phyloP scores from a whole-genome alignment of 108 stramenopile genomes.

The Conticribra weissflogii region DNA sequence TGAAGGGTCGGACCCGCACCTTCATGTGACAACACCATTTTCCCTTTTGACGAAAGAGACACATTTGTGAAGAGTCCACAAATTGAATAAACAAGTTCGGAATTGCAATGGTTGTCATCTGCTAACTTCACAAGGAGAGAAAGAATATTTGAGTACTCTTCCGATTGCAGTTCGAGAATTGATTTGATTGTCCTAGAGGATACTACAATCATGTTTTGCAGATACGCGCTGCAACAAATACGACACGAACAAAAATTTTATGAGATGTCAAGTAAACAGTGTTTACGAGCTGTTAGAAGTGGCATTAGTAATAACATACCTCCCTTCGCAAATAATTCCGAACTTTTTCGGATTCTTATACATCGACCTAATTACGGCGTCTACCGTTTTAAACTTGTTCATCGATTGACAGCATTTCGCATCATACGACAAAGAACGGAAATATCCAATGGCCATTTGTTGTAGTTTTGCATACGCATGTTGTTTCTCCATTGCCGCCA shows the following conservation, averaged over 20 bases:
- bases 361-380: constrained; percentile 25
- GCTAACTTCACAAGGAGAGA: constrained; percentile 14
- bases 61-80: constrained; percentile 26
- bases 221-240: constrained; percentile 13
- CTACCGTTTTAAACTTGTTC: constrained; percentile 18
- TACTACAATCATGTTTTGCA: constrained; percentile 41
- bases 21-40: not conserved
- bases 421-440: constrained; percentile 30
- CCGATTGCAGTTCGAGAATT: constrained; percentile 9
- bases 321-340: constrained; percentile 17
- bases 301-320: not conserved
- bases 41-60: constrained; percentile 13
- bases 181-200: constrained; percentile 12
- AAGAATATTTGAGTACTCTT: constrained; percentile 10
- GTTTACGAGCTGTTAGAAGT: not conserved
- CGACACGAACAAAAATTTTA: not conserved
- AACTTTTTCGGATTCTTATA: constrained; percentile 18
- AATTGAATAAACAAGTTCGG: constrained; percentile 7
- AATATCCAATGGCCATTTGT: constrained; percentile 11
- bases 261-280: not conserved
- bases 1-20: constrained; percentile 9
- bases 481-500: constrained; percentile 29
- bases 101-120: not conserved
- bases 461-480: constrained; percentile 19
- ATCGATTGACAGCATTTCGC: constrained; percentile 27